Conservation (phyloP, 2,329 filamentous ascomycete genomes). For the Didymella pomorum region DNA sequence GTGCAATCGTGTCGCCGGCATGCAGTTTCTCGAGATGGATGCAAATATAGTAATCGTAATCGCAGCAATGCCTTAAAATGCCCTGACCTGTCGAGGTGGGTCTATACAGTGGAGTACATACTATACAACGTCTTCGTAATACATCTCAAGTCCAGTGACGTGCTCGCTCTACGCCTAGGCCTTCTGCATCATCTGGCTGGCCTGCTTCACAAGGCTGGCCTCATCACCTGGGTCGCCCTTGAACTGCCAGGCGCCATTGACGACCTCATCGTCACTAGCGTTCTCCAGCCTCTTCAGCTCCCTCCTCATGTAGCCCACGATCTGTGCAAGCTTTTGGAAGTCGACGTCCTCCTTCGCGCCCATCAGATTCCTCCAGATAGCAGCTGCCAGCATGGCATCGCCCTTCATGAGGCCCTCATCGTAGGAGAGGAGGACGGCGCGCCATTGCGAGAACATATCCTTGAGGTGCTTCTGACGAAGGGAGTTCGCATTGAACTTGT, state of each 20-base stretch:
- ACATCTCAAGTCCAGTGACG: not conserved
- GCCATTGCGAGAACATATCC: conserved; percentile 93
- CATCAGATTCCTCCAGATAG: conserved; percentile 93
- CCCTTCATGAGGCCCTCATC: conserved; percentile 81
- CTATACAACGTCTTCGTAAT: conserved; percentile 10
- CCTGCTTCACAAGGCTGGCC: conserved; percentile 35
- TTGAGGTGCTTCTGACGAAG: conserved; percentile 73
- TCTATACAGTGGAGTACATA: conserved; percentile 12
- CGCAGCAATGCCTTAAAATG: not conserved
- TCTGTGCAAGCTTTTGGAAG: conserved; percentile 65
- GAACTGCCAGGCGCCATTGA: conserved; percentile 60
- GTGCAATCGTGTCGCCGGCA: not conserved
- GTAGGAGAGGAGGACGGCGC: conserved; percentile 82
- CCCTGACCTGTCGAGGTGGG: not conserved
- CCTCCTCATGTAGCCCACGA: conserved; percentile 70
- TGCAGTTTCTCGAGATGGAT: not conserved
- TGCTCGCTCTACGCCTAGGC: conserved; percentile 2
- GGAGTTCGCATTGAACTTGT: conserved; percentile 67
- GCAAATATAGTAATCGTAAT: not conserved
- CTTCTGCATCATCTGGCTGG: conserved; percentile 37
- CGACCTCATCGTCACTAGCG: conserved; percentile 62
- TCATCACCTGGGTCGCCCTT: conserved; percentile 53
- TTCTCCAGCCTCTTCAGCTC: conserved; percentile 63
- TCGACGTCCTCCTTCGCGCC: conserved; percentile 73
- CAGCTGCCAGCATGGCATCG: conserved; percentile 78